Base-by-base conservation (phyloP, 169 alveolate genomes). In the Plasmodium ovale region DNA sequence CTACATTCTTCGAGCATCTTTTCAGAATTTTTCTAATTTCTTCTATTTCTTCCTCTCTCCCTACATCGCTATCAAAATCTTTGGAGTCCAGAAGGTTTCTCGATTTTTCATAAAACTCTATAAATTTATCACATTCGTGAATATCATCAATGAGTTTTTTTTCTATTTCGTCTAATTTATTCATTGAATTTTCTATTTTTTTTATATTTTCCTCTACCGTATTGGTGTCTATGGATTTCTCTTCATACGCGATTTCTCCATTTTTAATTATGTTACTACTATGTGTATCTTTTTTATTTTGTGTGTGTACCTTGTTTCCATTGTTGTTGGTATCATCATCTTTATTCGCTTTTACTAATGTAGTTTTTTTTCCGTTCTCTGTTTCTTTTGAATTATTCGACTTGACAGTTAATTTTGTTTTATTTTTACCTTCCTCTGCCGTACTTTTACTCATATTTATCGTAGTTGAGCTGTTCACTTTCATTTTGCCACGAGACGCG, bases 61-160 rank as follows among this genome's bases (percentile, higher is more conserved):
- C 88, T 42, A 77, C 77, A 77, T 77, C 88, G 29, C 88, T 77
- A 23, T 77, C 53, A 62, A 51, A 77, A 77, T 77, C 88, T 77
- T 60, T 77, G 12, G 88, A 77, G 53, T 77, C 88, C 37, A 77
- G 47, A 47, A 77, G 88, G 19, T 67, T 39, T 67, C 62, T 77
- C 6, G 88, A 64, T 77, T 64, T 60, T 21, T 77, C 88, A 77
- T 77, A 77, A 77, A 77, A 31, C 44, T 77, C 88, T 37, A 77
- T 77, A 67, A 39, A 77, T 25, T 60, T 77, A 54, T 77, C 64
- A 77, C 88, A 77, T 23, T 77, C 88, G 39, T 77, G 9, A 25
- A 77, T 77, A 62, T 77, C 74, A 44, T 77, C 58, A 51, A 44
- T 47, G 54, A 77, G 35, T 42, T 77, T 77, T 29, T 77, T 64